phyloP scores from a whole-genome alignment of 2,329 filamentous ascomycete species.

The Clarireedia monteithiana region DNA sequence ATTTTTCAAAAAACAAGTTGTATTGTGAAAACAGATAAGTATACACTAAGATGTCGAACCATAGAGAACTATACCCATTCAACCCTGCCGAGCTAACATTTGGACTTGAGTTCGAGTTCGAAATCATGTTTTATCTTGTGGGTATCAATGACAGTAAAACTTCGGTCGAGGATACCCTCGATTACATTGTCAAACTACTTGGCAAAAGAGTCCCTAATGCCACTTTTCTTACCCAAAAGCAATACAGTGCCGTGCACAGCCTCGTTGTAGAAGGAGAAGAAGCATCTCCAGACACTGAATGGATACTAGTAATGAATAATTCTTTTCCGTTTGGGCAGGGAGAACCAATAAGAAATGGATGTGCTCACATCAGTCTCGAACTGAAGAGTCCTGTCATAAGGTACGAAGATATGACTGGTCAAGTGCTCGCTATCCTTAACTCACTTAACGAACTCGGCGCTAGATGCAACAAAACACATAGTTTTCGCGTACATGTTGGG shows the following conservation, averaged over 20 bases:
- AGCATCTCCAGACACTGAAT: neutral
- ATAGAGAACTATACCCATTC: neutral
- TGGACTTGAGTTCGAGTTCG: conserved; percentile 4
- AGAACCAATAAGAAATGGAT: too few species aligned
- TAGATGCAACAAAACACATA: conserved; percentile 15
- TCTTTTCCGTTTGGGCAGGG: too few species aligned
- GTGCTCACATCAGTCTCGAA: neutral
- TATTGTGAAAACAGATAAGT: neutral
- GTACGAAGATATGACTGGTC: neutral
- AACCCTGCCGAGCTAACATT: neutral
- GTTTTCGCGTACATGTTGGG: conserved; percentile 29
- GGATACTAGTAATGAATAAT: neutral
- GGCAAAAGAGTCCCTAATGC: too few species aligned
- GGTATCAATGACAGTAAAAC: too few species aligned
- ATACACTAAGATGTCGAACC: neutral
- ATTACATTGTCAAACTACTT: too few species aligned
- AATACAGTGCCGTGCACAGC: too few species aligned
- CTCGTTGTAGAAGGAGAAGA: too few species aligned
- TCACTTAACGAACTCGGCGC: neutral
- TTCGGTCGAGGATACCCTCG: too few species aligned
- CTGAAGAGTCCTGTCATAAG: neutral
- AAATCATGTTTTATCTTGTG: neutral
- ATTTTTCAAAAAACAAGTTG: neutral
- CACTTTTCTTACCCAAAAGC: too few species aligned
- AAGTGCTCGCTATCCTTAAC: neutral